A percentile compares a stretch with the other conserved stretches of the same genome.
Evolutionary conservation across 2,329 filamentous ascomycete genomes (phyloP).

Genomic region (Diaporthe vaccinii): DNA sequence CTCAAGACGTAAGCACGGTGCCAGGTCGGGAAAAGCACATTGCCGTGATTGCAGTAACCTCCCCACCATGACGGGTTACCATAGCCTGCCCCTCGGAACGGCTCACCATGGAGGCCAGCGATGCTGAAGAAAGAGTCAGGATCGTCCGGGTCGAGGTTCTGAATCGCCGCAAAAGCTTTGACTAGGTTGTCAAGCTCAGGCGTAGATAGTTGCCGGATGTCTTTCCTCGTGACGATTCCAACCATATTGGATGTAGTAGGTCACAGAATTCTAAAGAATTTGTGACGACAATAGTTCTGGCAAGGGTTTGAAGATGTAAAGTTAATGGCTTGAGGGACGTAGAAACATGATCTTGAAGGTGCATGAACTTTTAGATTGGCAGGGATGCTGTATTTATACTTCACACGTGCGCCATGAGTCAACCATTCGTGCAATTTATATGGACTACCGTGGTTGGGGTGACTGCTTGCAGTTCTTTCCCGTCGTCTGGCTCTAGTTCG

Average conservation of each 20-base stretch:
- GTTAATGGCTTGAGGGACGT: background rate
- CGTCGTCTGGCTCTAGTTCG: too few relatives aligned
- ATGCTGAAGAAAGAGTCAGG: background rate
- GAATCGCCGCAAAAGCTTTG: background rate
- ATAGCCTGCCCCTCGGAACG: background rate
- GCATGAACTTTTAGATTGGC: background rate
- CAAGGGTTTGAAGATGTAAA: background rate
- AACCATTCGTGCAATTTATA: background rate
- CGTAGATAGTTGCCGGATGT: background rate
- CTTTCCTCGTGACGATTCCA: background rate
- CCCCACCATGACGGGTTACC: background rate
- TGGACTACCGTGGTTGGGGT: too few relatives aligned
- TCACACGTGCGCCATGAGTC: background rate
- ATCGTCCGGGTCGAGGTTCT: background rate
- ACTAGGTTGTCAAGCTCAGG: background rate
- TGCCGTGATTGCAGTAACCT: background rate
- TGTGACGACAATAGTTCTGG: background rate
- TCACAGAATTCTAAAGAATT: background rate
- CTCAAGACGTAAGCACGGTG: background rate
- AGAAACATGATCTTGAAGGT: background rate
- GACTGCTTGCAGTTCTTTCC: too few relatives aligned
- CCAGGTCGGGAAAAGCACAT: background rate
- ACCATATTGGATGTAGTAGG: background rate
- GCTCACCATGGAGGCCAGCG: background rate
- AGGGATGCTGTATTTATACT: background rate